These are phyloP conservation scores for Tuber brumale DNA, from an alignment of 495 filamentous ascomycete species.

Conservation along the genomic window DNA sequence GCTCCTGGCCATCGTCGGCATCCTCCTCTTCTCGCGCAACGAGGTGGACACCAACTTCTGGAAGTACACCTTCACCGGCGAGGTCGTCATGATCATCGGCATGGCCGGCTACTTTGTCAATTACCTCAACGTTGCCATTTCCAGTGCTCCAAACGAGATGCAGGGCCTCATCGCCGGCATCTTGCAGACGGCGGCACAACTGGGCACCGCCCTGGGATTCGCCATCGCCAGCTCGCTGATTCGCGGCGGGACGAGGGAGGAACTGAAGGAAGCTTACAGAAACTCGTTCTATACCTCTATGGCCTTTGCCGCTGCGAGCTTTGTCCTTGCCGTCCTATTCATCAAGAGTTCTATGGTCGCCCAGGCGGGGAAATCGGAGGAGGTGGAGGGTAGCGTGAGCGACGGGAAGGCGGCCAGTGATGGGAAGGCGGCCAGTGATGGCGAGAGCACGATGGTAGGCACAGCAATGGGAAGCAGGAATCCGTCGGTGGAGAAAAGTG, in stretches of 20 bases:
- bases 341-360: conserved; percentile 5
- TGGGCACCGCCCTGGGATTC: conserved; percentile 19
- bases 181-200: conserved; percentile 16
- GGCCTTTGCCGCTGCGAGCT: conserved; percentile 12
- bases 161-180: conserved; percentile 22
- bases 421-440: neutral
- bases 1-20: conserved; percentile 9
- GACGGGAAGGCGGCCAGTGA: neutral
- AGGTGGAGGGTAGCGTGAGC: neutral
- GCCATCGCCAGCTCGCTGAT: conserved; percentile 20
- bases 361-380: neutral
- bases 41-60: conserved; percentile 15
- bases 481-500: neutral
- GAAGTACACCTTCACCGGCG: conserved; percentile 14
- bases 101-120: conserved; percentile 24
- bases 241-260: conserved; percentile 10
- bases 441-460: neutral
- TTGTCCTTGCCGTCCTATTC: conserved; percentile 14
- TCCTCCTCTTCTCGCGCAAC: conserved; percentile 20
- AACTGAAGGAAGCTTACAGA: conserved; percentile 12
- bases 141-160: conserved; percentile 19
- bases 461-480: neutral
- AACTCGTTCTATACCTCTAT: conserved; percentile 21
- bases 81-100: conserved; percentile 17
- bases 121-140: conserved; percentile 23